A percentile compares a stretch with the other conserved stretches of the same genome.
phyloP scores from a whole-genome alignment of 2,329 filamentous ascomycete species.

The Scolecobasidium constrictum region DNA sequence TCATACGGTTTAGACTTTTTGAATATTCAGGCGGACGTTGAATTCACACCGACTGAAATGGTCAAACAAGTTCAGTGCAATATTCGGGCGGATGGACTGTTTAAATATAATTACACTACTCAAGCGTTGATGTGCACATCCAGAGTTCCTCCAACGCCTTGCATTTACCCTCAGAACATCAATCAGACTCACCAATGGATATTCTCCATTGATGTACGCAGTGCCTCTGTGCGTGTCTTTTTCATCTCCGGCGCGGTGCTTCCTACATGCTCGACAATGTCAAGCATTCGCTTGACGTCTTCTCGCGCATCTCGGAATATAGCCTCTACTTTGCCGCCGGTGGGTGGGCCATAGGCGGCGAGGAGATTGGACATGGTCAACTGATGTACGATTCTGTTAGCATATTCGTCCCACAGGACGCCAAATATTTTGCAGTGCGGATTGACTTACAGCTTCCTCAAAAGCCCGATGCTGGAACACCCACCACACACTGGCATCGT shows the following conservation, averaged over 20 bases:
- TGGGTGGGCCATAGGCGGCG: slow-evolving; percentile 11
- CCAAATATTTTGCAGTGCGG: not conserved
- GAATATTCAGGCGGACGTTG: too few relatives aligned
- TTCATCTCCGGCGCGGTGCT: slow-evolving; percentile 35
- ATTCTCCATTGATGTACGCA: slow-evolving; percentile 32
- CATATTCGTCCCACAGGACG: not conserved
- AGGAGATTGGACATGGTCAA: slow-evolving; percentile 29
- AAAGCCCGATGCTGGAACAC: slow-evolving; percentile 75
- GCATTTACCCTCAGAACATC: too few relatives aligned
- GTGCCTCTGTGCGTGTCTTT: slow-evolving; percentile 35
- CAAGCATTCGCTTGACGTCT: slow-evolving; percentile 32
- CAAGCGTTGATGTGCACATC: too few relatives aligned
- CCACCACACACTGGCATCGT: slow-evolving; percentile 73
- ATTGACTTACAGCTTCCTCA: slow-evolving; percentile 57
- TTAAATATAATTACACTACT: too few relatives aligned
- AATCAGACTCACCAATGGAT: slow-evolving; percentile 19
- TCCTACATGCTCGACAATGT: slow-evolving; percentile 33
- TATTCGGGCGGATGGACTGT: too few relatives aligned
- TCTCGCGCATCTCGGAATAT: slow-evolving; percentile 24
- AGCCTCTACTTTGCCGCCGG: slow-evolving; percentile 9
- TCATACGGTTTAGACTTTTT: too few relatives aligned
- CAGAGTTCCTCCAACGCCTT: too few relatives aligned
- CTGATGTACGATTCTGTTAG: slow-evolving; percentile 13
- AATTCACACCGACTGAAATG: too few relatives aligned
- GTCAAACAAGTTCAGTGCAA: too few relatives aligned